These are phyloP conservation scores for Ustilago shanxiensis DNA, from an alignment of 1,284 basidiomycete genomes.

Conservation along the genomic window DNA sequence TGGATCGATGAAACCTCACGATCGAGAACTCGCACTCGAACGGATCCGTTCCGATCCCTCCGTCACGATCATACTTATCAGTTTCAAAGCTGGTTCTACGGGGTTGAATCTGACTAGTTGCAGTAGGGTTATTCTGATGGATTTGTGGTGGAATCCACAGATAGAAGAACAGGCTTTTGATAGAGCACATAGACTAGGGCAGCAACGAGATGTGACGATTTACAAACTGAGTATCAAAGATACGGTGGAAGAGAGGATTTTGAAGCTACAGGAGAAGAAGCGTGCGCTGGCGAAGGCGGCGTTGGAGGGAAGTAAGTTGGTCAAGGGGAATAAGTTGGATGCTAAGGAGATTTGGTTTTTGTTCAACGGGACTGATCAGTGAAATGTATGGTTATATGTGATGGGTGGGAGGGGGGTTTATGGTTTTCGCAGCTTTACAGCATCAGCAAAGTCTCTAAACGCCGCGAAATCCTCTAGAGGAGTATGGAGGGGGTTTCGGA, in stretches of 20 bases:
- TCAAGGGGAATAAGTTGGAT: constrained; percentile 74
- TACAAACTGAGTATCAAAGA: constrained; percentile 90
- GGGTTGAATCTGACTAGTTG: constrained; percentile 94
- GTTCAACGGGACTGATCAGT: constrained; percentile 41
- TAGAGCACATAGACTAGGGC: constrained; percentile 89
- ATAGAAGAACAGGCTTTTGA: constrained; percentile 88
- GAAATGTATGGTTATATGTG: too few species aligned
- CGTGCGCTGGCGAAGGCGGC: constrained; percentile 85
- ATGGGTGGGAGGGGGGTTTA: too few species aligned
- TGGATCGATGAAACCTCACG: constrained; percentile 82
- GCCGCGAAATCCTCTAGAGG: constrained; percentile 12
- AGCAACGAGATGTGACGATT: constrained; percentile 87
- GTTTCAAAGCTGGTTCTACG: constrained; percentile 95
- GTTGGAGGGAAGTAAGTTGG: constrained; percentile 86
- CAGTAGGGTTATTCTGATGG: constrained; percentile 91
- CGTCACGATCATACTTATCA: constrained; percentile 86
- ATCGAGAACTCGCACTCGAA: constrained; percentile 81
- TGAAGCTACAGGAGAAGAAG: constrained; percentile 80
- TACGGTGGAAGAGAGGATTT: constrained; percentile 90
- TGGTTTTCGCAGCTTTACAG: constrained; percentile 13
- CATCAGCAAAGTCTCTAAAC: constrained; percentile 16
- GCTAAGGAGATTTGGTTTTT: constrained; percentile 51
- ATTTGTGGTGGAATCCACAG: constrained; percentile 84
- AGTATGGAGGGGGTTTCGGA: constrained; percentile 16
- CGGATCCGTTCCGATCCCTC: constrained; percentile 78